Percentiles rank a stretch among this genome's conserved stretches.
phyloP scores from a whole-genome alignment of 371 early-diverging fungal species.

The Funneliformis caledonium region DNA sequence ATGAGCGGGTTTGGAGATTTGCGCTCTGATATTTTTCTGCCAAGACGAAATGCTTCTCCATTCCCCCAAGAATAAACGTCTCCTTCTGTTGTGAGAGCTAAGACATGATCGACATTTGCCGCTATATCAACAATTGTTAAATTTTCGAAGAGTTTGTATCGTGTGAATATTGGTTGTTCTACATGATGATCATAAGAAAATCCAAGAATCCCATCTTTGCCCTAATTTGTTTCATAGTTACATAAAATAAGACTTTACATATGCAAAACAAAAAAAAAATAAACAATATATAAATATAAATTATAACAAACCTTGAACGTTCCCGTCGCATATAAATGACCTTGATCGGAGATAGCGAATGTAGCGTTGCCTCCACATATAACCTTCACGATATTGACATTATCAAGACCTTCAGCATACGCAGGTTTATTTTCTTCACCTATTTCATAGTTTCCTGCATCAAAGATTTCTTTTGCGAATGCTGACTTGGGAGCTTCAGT shows the following conservation, averaged over 20 bases:
- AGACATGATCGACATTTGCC: constrained; percentile 92
- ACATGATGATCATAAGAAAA: background rate
- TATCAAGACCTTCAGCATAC: constrained; percentile 70
- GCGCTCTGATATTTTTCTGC: constrained; percentile 76
- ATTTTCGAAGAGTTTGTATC: constrained; percentile 43
- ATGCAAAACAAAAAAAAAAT: background rate
- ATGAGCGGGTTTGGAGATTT: constrained; percentile 64
- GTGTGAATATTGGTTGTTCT: background rate
- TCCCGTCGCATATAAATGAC: constrained; percentile 94
- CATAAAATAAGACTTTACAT: background rate
- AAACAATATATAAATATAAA: background rate
- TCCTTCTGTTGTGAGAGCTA: constrained; percentile 79
- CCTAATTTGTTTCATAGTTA: constrained; percentile 21
- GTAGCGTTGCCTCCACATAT: constrained; percentile 95
- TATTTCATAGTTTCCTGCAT: constrained; percentile 53
- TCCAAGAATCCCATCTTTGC: constrained; percentile 34
- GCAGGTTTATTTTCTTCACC: constrained; percentile 36
- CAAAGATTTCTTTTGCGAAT: constrained; percentile 44
- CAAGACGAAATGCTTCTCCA: constrained; percentile 95
- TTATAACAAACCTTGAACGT: constrained; percentile 76
- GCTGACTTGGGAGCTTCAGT: constrained; percentile 56
- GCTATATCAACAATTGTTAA: constrained; percentile 75
- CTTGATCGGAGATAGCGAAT: constrained; percentile 85
- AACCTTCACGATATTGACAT: constrained; percentile 78
- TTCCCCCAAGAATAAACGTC: constrained; percentile 92